Evolutionary conservation across 2,329 filamentous ascomycete genomes (phyloP).

Genomic region (Tolypocladium ovalisporum): DNA sequence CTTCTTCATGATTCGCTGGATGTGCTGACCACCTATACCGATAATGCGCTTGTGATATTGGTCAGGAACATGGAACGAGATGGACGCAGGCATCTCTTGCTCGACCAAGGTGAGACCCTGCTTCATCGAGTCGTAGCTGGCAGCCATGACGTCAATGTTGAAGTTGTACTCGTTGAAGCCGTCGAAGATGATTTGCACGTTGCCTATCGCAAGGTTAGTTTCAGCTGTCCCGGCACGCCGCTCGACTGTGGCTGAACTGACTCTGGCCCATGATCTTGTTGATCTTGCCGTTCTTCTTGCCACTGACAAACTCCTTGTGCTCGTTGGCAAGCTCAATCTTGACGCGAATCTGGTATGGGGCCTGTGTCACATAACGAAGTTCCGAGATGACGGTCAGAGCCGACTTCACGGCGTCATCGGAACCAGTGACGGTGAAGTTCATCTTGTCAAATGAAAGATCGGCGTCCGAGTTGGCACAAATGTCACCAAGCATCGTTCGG

Average conservation of each 20-base stretch:
- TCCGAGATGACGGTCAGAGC: conserved; percentile 92
- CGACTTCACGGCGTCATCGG: conserved; percentile 90
- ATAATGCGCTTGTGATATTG: conserved; percentile 99
- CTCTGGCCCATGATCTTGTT: conserved; percentile 99
- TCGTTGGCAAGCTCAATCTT: conserved; percentile 99
- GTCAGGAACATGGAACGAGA: conserved; percentile 97
- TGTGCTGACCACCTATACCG: conserved; percentile 94
- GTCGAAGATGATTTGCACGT: conserved; percentile 97
- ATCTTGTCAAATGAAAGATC: conserved; percentile 92
- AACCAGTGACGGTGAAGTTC: conserved; percentile 88
- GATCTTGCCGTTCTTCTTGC: conserved; percentile 99
- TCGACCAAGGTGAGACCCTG: conserved; percentile 87
- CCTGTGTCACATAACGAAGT: conserved; percentile 76
- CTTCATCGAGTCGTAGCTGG: conserved; percentile 88
- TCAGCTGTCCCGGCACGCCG: neutral
- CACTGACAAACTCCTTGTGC: conserved; percentile 98
- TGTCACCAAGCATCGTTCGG: conserved; percentile 83
- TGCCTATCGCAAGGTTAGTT: conserved; percentile 39
- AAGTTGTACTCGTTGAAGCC: conserved; percentile 99
- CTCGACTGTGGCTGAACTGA: conserved; percentile 4
- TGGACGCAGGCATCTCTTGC: conserved; percentile 97
- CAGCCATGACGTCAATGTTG: conserved; percentile 94
- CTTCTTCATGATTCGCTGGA: conserved; percentile 99
- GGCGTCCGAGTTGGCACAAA: conserved; percentile 91
- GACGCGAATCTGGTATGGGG: conserved; percentile 86